Conservation (phyloP, 176 grass and related monocot genomes). For the Calamus simplicifolius region DNA sequence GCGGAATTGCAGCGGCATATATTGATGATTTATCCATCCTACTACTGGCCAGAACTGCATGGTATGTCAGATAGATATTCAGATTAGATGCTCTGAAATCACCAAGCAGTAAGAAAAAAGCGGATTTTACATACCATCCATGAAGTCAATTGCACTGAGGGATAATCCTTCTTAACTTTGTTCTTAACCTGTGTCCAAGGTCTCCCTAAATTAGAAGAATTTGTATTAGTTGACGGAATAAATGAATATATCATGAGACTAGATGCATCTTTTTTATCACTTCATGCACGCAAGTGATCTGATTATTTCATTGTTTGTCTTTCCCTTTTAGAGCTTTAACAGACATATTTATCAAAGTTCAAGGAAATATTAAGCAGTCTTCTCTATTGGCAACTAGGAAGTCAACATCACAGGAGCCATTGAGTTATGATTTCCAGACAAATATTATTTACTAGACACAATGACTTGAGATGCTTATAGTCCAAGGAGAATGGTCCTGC, state of each 20-base stretch:
- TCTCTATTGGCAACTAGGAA: too few relatives aligned
- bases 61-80: slow-evolving; percentile 3
- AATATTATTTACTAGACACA: too few relatives aligned
- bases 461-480: too few relatives aligned
- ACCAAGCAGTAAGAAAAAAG: neutral
- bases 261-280: neutral
- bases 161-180: slow-evolving; percentile 76
- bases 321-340: too few relatives aligned
- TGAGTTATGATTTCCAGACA: too few relatives aligned
- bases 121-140: slow-evolving; percentile 57
- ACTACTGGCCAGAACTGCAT: slow-evolving; percentile 84
- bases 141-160: slow-evolving; percentile 76
- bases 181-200: slow-evolving; percentile 58
- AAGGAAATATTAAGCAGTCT: too few relatives aligned
- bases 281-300: too few relatives aligned
- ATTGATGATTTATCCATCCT: slow-evolving; percentile 84
- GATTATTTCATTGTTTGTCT: too few relatives aligned
- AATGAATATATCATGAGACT: slow-evolving; percentile 5
- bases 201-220: slow-evolving; percentile 42
- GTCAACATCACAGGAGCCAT: too few relatives aligned
- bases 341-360: too few relatives aligned
- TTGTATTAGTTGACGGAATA: neutral
- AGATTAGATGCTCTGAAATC: neutral
- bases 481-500: too few relatives aligned
- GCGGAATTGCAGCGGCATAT: slow-evolving; percentile 79